A percentile compares a stretch with the other conserved stretches of the same genome.
phyloP scores from a whole-genome alignment of 1,284 basidiomycete species.

The Cutaneotrichosporon cavernicola region DNA sequence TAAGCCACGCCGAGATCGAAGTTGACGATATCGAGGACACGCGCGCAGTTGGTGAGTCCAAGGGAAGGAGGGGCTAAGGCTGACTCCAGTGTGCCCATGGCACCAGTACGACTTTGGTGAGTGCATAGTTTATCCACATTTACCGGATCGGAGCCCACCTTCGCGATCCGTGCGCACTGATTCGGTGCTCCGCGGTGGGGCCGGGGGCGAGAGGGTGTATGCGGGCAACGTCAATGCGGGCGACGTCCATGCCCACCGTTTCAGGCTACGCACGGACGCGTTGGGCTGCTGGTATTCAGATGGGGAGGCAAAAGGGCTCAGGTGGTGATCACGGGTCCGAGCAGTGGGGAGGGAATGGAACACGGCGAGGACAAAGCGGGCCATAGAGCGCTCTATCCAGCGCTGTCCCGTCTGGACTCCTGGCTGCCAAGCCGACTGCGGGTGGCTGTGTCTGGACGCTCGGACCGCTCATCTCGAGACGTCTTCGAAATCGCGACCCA shows the following conservation, averaged over 20 bases:
- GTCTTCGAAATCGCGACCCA: background rate
- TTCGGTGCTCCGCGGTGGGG: background rate
- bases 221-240: background rate
- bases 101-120: constrained; percentile 62
- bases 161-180: background rate
- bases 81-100: constrained; percentile 73
- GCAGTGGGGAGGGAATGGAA: background rate
- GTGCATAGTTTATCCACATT: background rate
- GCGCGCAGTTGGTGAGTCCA: constrained; percentile 37
- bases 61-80: background rate
- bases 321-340: background rate
- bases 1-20: constrained; percentile 61
- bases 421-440: background rate
- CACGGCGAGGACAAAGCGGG: background rate
- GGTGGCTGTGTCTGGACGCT: background rate
- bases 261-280: background rate
- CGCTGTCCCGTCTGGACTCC: background rate
- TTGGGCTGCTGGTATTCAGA: background rate
- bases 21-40: constrained; percentile 43
- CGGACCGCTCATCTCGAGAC: background rate
- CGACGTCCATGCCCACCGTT: background rate
- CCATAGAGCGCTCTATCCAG: background rate
- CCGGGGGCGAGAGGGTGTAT: no score
- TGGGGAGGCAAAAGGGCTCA: background rate
- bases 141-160: background rate